phyloP scores from a whole-genome alignment of 805 yeast genomes.

The Ogataea paradorogensis region DNA sequence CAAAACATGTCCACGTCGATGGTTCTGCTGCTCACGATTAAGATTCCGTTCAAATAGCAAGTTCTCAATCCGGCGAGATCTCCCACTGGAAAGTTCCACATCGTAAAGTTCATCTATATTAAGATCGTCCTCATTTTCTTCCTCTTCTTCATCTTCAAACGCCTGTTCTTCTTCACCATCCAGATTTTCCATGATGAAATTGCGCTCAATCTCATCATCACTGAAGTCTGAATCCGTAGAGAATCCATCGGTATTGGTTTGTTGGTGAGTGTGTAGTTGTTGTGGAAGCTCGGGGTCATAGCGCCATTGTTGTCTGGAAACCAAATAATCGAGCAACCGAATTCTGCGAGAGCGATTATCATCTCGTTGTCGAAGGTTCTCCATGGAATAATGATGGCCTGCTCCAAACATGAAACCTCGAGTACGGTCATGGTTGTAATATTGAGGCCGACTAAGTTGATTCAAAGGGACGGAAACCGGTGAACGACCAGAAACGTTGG shows the following conservation, averaged over 20 bases:
- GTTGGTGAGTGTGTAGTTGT: constrained; percentile 13
- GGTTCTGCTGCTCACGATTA: constrained; percentile 27
- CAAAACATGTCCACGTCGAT: constrained; percentile 25
- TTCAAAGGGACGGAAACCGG: neutral
- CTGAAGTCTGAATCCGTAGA: constrained; percentile 19
- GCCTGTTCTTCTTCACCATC: constrained; percentile 13
- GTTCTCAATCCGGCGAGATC: constrained; percentile 31
- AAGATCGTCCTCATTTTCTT: constrained; percentile 19
- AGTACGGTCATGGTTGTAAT: constrained; percentile 15
- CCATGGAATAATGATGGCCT: constrained; percentile 17
- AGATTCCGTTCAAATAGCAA: constrained; percentile 28
- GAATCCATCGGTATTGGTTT: constrained; percentile 12
- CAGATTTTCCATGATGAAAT: constrained; percentile 13
- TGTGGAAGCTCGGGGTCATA: constrained; percentile 15
- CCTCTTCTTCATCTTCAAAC: constrained; percentile 21
- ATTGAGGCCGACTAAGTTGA: constrained; percentile 12
- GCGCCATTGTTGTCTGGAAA: constrained; percentile 23
- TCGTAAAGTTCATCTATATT: constrained; percentile 24
- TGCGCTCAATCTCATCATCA: constrained; percentile 17
- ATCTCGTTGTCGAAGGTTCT: constrained; percentile 15
- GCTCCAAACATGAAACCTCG: constrained; percentile 20
- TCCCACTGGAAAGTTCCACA: constrained; percentile 29
- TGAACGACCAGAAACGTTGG: neutral
- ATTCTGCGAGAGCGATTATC: constrained; percentile 21
- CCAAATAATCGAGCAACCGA: constrained; percentile 20